Conservation (phyloP, 257 asterid genomes). For the Coffea canephora region DNA sequence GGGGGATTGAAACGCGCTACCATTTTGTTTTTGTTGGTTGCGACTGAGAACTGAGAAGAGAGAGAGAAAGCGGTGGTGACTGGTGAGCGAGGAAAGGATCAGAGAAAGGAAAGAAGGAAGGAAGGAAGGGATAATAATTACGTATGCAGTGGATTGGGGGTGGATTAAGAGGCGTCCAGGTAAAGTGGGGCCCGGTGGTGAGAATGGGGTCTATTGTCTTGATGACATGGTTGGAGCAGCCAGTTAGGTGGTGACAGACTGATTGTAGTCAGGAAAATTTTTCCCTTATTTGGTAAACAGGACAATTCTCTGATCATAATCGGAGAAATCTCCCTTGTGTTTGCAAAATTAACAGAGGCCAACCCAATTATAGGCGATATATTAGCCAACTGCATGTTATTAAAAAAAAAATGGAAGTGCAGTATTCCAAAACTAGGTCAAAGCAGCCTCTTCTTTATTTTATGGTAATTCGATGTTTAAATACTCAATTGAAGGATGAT, state of each 20-base stretch:
- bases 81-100: too few relatives aligned
- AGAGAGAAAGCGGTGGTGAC: too few relatives aligned
- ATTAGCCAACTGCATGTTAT: too few relatives aligned
- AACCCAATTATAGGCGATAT: neutral
- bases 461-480: too few relatives aligned
- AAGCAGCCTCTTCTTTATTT: too few relatives aligned
- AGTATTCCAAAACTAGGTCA: too few relatives aligned
- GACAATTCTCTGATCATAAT: neutral
- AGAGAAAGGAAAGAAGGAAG: neutral
- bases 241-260: conserved; percentile 20
- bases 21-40: conserved; percentile 15
- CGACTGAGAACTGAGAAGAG: neutral
- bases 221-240: conserved; percentile 16
- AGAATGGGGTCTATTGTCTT: conserved; percentile 13
- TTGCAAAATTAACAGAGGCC: neutral
- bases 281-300: neutral
- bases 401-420: too few relatives aligned
- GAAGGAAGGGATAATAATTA: neutral
- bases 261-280: conserved; percentile 11
- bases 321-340: neutral
- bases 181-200: conserved; percentile 10
- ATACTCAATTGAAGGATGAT: too few relatives aligned
- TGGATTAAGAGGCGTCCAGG: conserved; percentile 10
- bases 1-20: conserved; percentile 15
- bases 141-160: neutral